Conservation (phyloP, 1,139 yeast genomes). For the Candida glucosophila region DNA sequence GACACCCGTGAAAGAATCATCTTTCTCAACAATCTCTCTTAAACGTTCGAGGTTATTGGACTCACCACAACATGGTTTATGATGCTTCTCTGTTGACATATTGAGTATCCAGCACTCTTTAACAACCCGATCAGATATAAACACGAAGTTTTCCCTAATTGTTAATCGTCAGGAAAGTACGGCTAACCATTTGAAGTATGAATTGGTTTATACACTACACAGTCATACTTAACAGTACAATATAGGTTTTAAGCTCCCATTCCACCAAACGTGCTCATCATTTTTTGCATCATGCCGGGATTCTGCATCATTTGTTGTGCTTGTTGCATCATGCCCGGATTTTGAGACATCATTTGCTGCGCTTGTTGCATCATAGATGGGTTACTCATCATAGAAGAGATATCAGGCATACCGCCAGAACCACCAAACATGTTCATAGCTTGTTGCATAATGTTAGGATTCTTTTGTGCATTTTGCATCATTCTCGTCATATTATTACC, state of each 20-base stretch:
- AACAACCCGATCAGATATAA: too few relatives aligned
- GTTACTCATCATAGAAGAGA: conserved; percentile 46
- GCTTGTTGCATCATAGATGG: conserved; percentile 34
- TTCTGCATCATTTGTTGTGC: conserved; percentile 47
- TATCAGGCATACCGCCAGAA: conserved; percentile 37
- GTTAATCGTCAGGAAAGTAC: too few relatives aligned
- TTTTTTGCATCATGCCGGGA: conserved; percentile 61
- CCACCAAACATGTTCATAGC: conserved; percentile 54
- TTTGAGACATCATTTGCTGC: conserved; percentile 58
- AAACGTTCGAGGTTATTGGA: background rate
- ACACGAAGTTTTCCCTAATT: background rate
- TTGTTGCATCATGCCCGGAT: conserved; percentile 65
- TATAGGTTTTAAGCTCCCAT: conserved; percentile 2
- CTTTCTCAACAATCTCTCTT: conserved; percentile 9
- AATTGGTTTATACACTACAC: too few relatives aligned
- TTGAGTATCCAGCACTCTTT: too few relatives aligned
- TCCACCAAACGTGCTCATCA: conserved; percentile 66
- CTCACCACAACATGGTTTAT: too few relatives aligned
- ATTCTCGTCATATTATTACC: conserved; percentile 33
- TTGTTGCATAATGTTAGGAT: conserved; percentile 48
- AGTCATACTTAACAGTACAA: too few relatives aligned
- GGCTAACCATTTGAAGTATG: too few relatives aligned
- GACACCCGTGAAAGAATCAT: conserved; percentile 18
- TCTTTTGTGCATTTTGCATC: conserved; percentile 43
- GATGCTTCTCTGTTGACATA: too few relatives aligned